Evolutionary conservation across 345 rosid genomes (phyloP).

Genomic region (Passiflora organensis): DNA sequence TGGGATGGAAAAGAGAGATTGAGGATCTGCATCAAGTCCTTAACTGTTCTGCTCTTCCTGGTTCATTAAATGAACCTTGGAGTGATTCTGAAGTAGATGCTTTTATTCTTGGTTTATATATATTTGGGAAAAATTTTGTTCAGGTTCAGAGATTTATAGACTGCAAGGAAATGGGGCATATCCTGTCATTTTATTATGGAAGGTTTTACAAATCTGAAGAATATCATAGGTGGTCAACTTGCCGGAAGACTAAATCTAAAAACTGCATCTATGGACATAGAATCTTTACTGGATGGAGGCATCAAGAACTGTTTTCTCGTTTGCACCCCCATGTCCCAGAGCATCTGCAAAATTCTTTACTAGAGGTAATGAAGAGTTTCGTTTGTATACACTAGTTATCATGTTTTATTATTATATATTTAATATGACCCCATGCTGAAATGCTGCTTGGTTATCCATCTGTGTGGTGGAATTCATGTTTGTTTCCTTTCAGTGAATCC

Average conservation of each 20-base stretch:
- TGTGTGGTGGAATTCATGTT: too few species aligned
- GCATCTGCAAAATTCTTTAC: constrained; percentile 29
- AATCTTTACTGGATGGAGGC: constrained; percentile 72
- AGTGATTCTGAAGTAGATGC: constrained; percentile 37
- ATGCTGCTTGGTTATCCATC: too few species aligned
- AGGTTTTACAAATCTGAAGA: constrained; percentile 44
- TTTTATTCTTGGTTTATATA: constrained; percentile 58
- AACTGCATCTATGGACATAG: constrained; percentile 48
- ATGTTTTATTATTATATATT: not conserved
- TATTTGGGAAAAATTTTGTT: constrained; percentile 50
- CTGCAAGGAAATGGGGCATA: constrained; percentile 45
- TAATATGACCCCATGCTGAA: not conserved
- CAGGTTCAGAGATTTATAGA: constrained; percentile 42
- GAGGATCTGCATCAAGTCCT: constrained; percentile 7
- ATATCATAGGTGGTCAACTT: constrained; percentile 52
- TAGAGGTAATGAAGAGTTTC: constrained; percentile 33
- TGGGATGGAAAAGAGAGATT: constrained; percentile 14
- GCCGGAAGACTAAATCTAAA: constrained; percentile 39
- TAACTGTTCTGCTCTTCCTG: constrained; percentile 32
- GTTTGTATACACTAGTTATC: not conserved
- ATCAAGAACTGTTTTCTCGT: constrained; percentile 55
- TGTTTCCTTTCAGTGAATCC: too few species aligned
- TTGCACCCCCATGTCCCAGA: constrained; percentile 43
- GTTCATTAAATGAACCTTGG: constrained; percentile 29
- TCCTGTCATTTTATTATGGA: constrained; percentile 54